Evolutionary conservation across 2,329 filamentous ascomycete species (phyloP).

Genomic region (Plenodomus biglobosus): DNA sequence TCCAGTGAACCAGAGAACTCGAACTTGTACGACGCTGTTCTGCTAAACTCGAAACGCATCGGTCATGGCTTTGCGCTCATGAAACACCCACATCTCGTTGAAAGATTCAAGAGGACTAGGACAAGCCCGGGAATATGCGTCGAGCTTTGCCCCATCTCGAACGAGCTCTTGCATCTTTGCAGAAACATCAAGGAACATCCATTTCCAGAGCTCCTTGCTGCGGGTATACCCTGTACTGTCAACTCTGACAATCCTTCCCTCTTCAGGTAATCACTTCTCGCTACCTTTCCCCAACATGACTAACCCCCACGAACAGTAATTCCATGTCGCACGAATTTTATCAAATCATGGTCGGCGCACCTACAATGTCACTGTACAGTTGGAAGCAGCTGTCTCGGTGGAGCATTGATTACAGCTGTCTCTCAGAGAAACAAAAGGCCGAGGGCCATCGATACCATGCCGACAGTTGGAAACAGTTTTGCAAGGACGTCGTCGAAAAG

Average conservation of each 20-base stretch:
- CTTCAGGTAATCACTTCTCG: conserved; percentile 57
- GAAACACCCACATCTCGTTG: conserved; percentile 64
- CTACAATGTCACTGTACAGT: conserved; percentile 66
- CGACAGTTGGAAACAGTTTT: conserved; percentile 60
- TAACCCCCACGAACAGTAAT: conserved; percentile 52
- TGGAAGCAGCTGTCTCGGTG: conserved; percentile 64
- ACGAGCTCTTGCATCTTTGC: conserved; percentile 72
- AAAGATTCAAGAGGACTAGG: conserved; percentile 56
- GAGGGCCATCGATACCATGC: conserved; percentile 53
- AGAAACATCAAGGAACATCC: conserved; percentile 65
- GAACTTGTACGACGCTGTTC: conserved; percentile 69
- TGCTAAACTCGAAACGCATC: conserved; percentile 68
- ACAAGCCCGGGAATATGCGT: conserved; percentile 57
- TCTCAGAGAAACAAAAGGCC: conserved; percentile 44
- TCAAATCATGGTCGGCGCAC: conserved; percentile 70
- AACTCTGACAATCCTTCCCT: conserved; percentile 75
- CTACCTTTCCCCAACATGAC: not conserved
- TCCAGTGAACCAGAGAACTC: conserved; percentile 59
- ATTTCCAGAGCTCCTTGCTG: conserved; percentile 69
- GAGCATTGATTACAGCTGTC: conserved; percentile 51
- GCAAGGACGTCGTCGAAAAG: conserved; percentile 53
- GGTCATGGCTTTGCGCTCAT: conserved; percentile 73
- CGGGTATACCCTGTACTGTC: conserved; percentile 71
- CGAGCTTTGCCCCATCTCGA: conserved; percentile 77
- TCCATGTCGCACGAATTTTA: conserved; percentile 76